Evolutionary conservation across 805 yeast species (phyloP), one percentile per base, ranked within the genome.

Genomic region (Priceomyces melissophilus): DNA sequence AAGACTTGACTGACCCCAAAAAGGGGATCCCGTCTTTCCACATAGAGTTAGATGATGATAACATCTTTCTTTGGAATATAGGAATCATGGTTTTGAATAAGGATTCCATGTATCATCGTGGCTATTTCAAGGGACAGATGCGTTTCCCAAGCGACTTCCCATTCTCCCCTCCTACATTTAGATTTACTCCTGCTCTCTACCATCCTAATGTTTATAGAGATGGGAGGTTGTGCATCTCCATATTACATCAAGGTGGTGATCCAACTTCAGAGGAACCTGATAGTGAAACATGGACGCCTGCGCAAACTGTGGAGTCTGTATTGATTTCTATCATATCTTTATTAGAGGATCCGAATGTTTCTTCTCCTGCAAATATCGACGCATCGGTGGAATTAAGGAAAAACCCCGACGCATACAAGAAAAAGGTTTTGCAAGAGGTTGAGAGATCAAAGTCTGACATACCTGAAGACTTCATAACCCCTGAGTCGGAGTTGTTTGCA

Each of bases 131-230:
- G 58, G 96, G 96, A 15, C 95, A 87, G 60, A 87, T 91, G 96
- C 76, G 83, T 52, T 91, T 91, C 66, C 98, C 98, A 4, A 65
- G 72, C 15, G 96, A 89, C 62, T 91, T 83, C 66, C 99, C 98
- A 3, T 91, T 79, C 58, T 71, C 87, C 15, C 99, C 99, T 23
- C 99, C 98, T 32, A 79, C 84, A 29, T 91, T 89, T 69, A 74
- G 95, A 52, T 91, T 91, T 71, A 83, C 91, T 6, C 96, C 97
- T 10, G 84, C 96, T 32, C 87, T 91, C 51, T 90, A 81, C 67
- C 98, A 91, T 57, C 98, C 98, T 17, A 91, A 91, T 61, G 95
- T 91, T 41, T 91, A 91, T 66, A 78, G 87, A 45, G 96, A 90
- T 63, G 98, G 98, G 12, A 70, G 95, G 50, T 73, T 93, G 35